Conservation (phyloP, 208 protist genomes). For the Trypanosoma cruzi region DNA sequence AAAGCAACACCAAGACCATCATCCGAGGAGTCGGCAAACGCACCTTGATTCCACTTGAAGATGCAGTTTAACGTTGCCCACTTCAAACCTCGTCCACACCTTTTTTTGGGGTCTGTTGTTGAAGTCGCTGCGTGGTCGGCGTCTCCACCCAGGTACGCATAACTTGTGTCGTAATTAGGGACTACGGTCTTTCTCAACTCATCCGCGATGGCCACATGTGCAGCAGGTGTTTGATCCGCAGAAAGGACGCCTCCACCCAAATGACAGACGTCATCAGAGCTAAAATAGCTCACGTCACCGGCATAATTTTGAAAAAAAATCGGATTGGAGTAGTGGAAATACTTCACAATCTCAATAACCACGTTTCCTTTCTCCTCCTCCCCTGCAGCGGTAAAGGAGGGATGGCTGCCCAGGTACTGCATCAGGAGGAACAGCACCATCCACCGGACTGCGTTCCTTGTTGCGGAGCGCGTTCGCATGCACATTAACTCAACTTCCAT, state of each 20-base stretch:
- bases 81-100: no score
- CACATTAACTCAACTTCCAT: no score
- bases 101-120: no score
- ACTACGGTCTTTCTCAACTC: background rate
- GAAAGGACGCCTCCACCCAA: background rate
- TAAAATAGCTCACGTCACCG: background rate
- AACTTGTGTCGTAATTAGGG: background rate
- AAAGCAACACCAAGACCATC: background rate
- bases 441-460: background rate
- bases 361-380: background rate
- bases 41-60: no score
- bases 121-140: background rate
- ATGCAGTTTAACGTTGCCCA: no score
- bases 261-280: background rate
- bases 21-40: no score
- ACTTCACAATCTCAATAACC: background rate
- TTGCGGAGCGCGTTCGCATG: background rate
- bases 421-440: conserved; percentile 6
- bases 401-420: background rate
- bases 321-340: background rate
- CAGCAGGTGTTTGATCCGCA: conserved; percentile 5
- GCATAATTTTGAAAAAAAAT: background rate
- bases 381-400: background rate
- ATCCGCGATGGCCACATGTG: background rate
- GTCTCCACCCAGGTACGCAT: conserved; percentile 8